A percentile compares a stretch with the other conserved stretches of the same genome.
Evolutionary conservation across 192 early-diverging fungal genomes (phyloP).

Genomic region (Piromyces finnis): DNA sequence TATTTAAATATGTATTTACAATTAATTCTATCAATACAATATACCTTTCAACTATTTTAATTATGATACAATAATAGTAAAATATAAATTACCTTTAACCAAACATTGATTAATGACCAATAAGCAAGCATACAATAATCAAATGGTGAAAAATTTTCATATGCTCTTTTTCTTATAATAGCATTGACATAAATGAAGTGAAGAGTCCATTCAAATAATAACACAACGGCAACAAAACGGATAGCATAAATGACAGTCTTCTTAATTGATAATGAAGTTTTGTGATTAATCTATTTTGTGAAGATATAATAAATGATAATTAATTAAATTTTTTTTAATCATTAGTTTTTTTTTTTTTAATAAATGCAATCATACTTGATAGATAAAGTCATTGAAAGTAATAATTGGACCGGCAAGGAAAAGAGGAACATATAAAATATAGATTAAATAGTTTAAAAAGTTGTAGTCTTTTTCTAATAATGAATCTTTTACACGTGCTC

Average conservation of each 20-base stretch:
- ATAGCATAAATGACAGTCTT: slow-evolving; percentile 28
- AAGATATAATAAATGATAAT: background rate
- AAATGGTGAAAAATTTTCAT: slow-evolving; percentile 57
- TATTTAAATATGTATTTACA: no score
- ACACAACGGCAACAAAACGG: slow-evolving; percentile 36
- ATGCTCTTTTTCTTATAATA: slow-evolving; percentile 70
- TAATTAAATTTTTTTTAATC: no score
- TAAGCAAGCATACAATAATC: slow-evolving; percentile 77
- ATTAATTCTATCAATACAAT: no score
- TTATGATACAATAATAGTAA: no score
- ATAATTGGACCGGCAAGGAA: slow-evolving; percentile 91
- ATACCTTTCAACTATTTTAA: no score
- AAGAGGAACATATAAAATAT: slow-evolving; percentile 74
- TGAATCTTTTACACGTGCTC: slow-evolving; percentile 36
- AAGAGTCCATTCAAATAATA: slow-evolving; percentile 77
- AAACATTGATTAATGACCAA: slow-evolving; percentile 77
- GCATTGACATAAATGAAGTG: slow-evolving; percentile 82
- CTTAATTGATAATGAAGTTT: background rate
- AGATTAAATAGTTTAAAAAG: slow-evolving; percentile 56
- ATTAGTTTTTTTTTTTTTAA: no score
- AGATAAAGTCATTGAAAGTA: slow-evolving; percentile 80
- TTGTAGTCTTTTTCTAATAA: slow-evolving; percentile 50
- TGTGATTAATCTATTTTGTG: background rate
- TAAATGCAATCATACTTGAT: slow-evolving; percentile 48
- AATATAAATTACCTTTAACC: slow-evolving; percentile 62